These are phyloP conservation scores for Ophiostoma ips DNA, from an alignment of 2,329 filamentous ascomycete species.

Conservation along the genomic window DNA sequence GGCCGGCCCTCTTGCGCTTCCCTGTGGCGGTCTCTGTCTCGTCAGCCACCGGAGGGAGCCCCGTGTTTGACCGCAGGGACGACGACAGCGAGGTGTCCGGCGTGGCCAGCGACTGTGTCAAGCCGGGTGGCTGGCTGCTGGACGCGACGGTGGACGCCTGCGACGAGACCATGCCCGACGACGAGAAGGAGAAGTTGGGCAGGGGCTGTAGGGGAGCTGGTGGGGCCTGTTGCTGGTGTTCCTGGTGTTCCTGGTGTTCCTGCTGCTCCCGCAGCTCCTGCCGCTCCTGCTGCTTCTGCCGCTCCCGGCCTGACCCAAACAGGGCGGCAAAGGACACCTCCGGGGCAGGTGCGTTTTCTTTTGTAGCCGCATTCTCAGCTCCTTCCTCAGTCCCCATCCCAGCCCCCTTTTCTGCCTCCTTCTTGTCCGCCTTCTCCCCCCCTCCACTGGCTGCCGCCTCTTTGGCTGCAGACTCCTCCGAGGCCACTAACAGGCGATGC, in stretches of 20 bases:
- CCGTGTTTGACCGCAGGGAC: not conserved
- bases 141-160: not conserved
- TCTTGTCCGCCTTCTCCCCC: not conserved
- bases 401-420: not conserved
- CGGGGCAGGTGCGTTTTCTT: no score
- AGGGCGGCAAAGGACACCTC: not conserved
- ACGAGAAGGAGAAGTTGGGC: not conserved
- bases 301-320: not conserved
- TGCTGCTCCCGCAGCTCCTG: not conserved
- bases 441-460: constrained; percentile 1
- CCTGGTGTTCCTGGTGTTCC: not conserved
- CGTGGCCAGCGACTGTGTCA: not conserved
- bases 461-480: constrained; percentile 4
- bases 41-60: not conserved
- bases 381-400: no score
- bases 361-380: no score
- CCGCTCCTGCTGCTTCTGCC: not conserved
- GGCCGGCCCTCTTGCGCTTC: not conserved
- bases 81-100: not conserved
- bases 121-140: not conserved
- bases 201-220: not conserved
- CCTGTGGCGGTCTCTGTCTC: not conserved
- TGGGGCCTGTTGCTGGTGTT: not conserved
- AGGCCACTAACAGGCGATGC: constrained; percentile 6
- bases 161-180: not conserved